phyloP scores from a whole-genome alignment of 495 filamentous ascomycete genomes.

The Aspergillus leporis region DNA sequence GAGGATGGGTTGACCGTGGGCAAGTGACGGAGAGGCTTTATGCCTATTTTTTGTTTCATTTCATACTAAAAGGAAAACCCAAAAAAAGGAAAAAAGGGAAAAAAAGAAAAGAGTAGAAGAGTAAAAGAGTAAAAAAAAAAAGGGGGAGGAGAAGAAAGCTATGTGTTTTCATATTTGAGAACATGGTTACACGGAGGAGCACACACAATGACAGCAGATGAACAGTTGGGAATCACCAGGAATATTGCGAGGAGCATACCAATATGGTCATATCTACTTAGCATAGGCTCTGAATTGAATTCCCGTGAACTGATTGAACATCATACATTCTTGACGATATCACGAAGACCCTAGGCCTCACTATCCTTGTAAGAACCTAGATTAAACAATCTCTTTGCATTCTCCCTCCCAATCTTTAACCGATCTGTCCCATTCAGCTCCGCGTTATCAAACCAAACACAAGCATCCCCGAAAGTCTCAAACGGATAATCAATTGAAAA shows the following conservation, averaged over 20 bases:
- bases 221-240: too few species aligned
- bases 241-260: too few species aligned
- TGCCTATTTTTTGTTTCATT: neutral
- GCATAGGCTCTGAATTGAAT: too few species aligned
- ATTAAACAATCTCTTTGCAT: slow-evolving; percentile 56
- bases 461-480: slow-evolving; percentile 53
- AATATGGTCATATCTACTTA: too few species aligned
- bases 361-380: slow-evolving; percentile 46
- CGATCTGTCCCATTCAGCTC: slow-evolving; percentile 45
- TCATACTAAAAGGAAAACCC: neutral
- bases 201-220: too few species aligned
- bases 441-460: slow-evolving; percentile 55
- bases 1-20: neutral
- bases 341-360: slow-evolving; percentile 22
- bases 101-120: neutral
- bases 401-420: slow-evolving; percentile 52
- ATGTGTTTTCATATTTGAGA: neutral
- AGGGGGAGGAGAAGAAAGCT: neutral
- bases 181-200: too few species aligned
- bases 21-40: neutral
- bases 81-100: slow-evolving; percentile 2
- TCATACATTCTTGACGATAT: neutral
- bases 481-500: slow-evolving; percentile 56
- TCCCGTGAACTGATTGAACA: too few species aligned
- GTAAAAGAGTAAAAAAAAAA: slow-evolving; percentile 8